Base-by-base conservation (phyloP, 306 rosid genomes). In the Betula pendula region DNA sequence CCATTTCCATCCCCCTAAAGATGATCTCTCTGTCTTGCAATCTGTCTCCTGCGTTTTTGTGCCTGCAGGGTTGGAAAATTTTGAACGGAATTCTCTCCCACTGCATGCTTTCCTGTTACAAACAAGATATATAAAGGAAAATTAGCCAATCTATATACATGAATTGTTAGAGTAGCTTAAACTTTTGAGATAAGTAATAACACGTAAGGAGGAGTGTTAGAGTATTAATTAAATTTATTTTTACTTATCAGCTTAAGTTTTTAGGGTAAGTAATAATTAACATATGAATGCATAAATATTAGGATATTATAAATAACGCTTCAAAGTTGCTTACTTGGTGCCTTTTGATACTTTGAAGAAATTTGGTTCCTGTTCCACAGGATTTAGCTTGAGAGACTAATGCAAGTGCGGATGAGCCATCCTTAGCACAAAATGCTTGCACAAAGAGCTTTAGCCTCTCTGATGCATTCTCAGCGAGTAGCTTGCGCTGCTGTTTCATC, bases 1-100 rank as follows among this genome's bases (percentile, higher is more conserved):
- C 94, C 72, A 87, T 65, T 59, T 92, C 89, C 89, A 90, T 87
- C 20, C 96, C 96, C 78, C 77, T 84, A 0, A 89, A 71, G 52
- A 75, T 77, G 6, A 44, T 66, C 60, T 87, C 89, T 52, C 86
- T 22, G 22, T 80, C 90, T 72, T 83, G 71, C 80, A 85, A 80
- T 70, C 22, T 83, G 33, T 79, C 71, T 66, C 77, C 84, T 11
- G 52, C 76, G 47, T 75, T 87, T 42, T 17, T 52, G 25, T 60
- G 48, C 13, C n/a, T n/a, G n/a, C 66, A 12, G 3, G 60, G 53
- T 77, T 60, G 55, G 4, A 82, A 70, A 55, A 79, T 17, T 24
- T 72, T 83, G 40, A 74, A 29, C 0, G 83, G 83, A 82, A 87
- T 38, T 49, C 66, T 89, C 83, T 92, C 96, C 97, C 94, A 92